phyloP scores from a whole-genome alignment of 805 yeast species.

The Lipomyces lipofer region DNA sequence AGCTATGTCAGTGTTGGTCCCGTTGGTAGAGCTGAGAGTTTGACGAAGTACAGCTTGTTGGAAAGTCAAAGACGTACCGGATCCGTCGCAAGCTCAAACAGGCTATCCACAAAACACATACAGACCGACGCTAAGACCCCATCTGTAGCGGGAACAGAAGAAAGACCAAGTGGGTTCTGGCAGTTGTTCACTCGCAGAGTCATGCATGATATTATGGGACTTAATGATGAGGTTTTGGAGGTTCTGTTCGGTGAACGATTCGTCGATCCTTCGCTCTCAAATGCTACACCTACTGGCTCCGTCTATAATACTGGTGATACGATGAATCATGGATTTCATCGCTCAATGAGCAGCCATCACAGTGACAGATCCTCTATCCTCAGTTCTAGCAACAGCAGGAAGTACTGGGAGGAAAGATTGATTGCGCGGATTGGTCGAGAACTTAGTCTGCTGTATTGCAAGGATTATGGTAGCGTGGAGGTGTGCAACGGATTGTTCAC shows the following conservation, averaged over 20 bases:
- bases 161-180: slow-evolving; percentile 21
- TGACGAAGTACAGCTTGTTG: slow-evolving; percentile 1
- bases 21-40: neutral
- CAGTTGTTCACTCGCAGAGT: slow-evolving; percentile 30
- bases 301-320: neutral
- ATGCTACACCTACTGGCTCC: neutral
- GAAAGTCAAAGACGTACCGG: neutral
- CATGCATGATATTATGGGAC: slow-evolving; percentile 38
- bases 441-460: slow-evolving; percentile 13
- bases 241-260: slow-evolving; percentile 39
- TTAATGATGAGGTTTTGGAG: slow-evolving; percentile 42
- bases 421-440: slow-evolving; percentile 27
- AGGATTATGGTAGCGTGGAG: slow-evolving; percentile 27
- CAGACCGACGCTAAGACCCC: neutral
- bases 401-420: slow-evolving; percentile 27
- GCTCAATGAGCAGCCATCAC: slow-evolving; percentile 9
- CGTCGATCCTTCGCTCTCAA: slow-evolving; percentile 15
- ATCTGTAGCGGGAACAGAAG: neutral
- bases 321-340: too few species aligned
- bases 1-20: neutral
- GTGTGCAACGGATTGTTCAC: slow-evolving; percentile 23
- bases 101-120: neutral
- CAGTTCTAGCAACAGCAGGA: slow-evolving; percentile 13
- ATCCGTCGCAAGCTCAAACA: neutral
- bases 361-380: too few species aligned